Conservation (phyloP, 306 rosid genomes). For the Cicer bijugum region DNA sequence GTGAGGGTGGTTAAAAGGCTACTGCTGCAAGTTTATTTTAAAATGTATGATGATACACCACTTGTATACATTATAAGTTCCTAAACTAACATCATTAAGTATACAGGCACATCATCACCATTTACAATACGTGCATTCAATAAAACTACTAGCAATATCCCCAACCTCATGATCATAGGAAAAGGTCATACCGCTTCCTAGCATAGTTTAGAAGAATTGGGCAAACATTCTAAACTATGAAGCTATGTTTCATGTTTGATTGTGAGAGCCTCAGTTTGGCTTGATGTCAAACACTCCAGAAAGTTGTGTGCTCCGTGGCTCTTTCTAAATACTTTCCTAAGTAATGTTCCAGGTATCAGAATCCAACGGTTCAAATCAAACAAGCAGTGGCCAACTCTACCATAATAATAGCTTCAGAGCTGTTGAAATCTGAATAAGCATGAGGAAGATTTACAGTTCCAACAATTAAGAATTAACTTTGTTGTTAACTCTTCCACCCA, state of each 20-base stretch:
- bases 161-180: not conserved
- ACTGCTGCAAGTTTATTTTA: not conserved
- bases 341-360: constrained; percentile 3
- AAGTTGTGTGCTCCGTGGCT: constrained; percentile 27
- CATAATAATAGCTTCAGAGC: constrained; percentile 23
- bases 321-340: constrained; percentile 16
- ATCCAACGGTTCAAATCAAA: constrained; percentile 40
- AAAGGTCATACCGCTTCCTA: not conserved
- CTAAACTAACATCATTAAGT: not conserved
- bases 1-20: not conserved
- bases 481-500: constrained; percentile 64
- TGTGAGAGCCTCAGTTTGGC: constrained; percentile 4
- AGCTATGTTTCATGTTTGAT: constrained; percentile 20
- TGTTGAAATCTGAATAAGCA: constrained; percentile 21
- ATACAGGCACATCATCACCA: not conserved
- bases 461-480: constrained; percentile 24
- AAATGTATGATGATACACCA: not conserved
- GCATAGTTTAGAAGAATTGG: not conserved
- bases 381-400: constrained; percentile 10
- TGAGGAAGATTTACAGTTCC: constrained; percentile 17
- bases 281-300: constrained; percentile 36
- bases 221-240: constrained; percentile 9
- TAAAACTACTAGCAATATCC: too few species aligned
- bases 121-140: not conserved
- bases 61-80: not conserved